Conservation (phyloP, 441 rosid species). For the Isatis lusitanica region DNA sequence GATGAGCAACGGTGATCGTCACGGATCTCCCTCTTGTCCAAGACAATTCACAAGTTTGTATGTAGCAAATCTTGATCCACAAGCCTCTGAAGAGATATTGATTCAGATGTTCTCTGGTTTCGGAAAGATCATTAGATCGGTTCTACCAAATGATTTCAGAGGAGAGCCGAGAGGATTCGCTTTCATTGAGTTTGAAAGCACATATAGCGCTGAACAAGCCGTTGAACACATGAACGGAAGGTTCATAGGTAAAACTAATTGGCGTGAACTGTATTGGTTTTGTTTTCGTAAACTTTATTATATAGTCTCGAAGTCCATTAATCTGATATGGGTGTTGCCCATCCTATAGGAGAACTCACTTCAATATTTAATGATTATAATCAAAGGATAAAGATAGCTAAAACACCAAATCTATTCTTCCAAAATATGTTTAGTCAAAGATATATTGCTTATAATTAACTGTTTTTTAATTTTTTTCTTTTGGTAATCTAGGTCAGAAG, state of each 20-base stretch:
- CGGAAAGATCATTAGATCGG: slow-evolving; percentile 10
- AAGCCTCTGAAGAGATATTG: slow-evolving; percentile 22
- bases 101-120: slow-evolving; percentile 20
- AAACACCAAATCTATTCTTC: neutral
- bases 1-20: slow-evolving; percentile 9
- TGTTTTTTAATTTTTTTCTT: neutral
- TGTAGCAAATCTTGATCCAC: slow-evolving; percentile 20
- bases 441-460: neutral
- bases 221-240: slow-evolving; percentile 12
- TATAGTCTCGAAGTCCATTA: neutral
- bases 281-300: neutral
- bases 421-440: neutral
- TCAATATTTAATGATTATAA: neutral
- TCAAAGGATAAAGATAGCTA: neutral
- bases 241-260: slow-evolving; percentile 11
- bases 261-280: neutral
- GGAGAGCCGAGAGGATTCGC: slow-evolving; percentile 33
- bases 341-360: neutral
- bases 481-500: slow-evolving; percentile 30
- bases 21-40: neutral
- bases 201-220: slow-evolving; percentile 21
- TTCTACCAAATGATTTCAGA: slow-evolving; percentile 31
- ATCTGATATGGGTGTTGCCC: neutral
- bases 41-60: slow-evolving; percentile 24
- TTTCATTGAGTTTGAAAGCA: slow-evolving; percentile 31